Conservation (phyloP, 352 stramenopile species). For the Pythium dissotocum region DNA sequence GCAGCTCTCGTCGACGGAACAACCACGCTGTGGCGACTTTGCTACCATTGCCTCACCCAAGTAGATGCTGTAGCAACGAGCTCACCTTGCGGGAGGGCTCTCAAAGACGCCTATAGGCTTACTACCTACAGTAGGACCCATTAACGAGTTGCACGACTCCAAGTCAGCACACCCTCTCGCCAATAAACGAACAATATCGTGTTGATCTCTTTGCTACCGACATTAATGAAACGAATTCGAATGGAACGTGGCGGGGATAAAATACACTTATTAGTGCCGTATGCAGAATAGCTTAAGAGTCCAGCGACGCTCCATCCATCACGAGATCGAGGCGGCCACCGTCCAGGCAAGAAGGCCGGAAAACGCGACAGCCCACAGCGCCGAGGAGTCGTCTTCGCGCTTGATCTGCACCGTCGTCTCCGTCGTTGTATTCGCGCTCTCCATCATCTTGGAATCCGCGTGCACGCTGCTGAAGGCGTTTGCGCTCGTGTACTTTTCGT, state of each 20-base stretch:
- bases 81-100: no score
- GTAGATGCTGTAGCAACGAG: not conserved
- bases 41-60: not conserved
- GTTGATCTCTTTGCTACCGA: no score
- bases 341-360: slow-evolving; percentile 12
- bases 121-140: no score
- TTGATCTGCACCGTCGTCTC: not conserved
- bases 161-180: no score
- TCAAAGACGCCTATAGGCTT: no score
- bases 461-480: not conserved
- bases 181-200: no score
- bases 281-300: no score
- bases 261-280: no score
- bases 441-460: not conserved
- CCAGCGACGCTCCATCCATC: no score
- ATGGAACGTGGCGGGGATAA: no score
- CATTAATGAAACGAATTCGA: no score
- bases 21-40: not conserved
- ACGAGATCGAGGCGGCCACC: not conserved
- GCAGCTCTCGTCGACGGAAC: not conserved
- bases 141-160: no score
- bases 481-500: not conserved
- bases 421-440: not conserved
- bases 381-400: not conserved
- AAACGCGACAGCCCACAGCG: slow-evolving; percentile 6